phyloP scores from a whole-genome alignment of 2,329 filamentous ascomycete species.

The Aureobasidium leucospermi region DNA sequence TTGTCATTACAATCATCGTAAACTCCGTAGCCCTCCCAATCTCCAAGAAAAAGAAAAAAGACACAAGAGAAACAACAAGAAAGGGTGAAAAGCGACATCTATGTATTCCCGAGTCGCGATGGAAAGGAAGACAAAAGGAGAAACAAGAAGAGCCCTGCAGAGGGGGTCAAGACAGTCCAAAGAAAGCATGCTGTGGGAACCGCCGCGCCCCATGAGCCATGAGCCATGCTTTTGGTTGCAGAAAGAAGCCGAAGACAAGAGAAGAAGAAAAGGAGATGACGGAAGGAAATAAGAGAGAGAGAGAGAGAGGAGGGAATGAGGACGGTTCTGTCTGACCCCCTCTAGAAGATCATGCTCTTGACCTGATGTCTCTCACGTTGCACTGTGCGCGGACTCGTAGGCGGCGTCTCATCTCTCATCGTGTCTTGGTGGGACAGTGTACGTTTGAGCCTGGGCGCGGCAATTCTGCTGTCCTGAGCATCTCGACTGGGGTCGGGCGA shows the following conservation, averaged over 20 bases:
- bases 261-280: background rate
- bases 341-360: conserved; percentile 33
- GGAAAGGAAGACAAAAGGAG: background rate
- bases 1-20: conserved; percentile 2
- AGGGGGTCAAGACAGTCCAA: too few species aligned
- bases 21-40: background rate
- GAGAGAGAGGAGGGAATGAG: background rate
- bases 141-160: background rate
- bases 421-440: conserved; percentile 16
- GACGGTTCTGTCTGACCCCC: background rate
- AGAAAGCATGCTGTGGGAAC: too few species aligned
- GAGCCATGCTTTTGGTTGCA: background rate
- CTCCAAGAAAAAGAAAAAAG: background rate
- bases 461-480: conserved; percentile 18
- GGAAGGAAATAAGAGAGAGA: background rate
- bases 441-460: conserved; percentile 15
- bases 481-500: conserved; percentile 14
- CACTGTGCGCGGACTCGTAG: conserved; percentile 23
- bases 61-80: background rate
- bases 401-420: conserved; percentile 25
- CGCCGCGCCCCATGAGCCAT: too few species aligned
- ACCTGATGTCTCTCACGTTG: conserved; percentile 27
- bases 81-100: background rate
- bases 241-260: background rate
- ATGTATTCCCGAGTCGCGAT: background rate